Conservation (phyloP, 441 rosid genomes). For the Adansonia madagascariensis region DNA sequence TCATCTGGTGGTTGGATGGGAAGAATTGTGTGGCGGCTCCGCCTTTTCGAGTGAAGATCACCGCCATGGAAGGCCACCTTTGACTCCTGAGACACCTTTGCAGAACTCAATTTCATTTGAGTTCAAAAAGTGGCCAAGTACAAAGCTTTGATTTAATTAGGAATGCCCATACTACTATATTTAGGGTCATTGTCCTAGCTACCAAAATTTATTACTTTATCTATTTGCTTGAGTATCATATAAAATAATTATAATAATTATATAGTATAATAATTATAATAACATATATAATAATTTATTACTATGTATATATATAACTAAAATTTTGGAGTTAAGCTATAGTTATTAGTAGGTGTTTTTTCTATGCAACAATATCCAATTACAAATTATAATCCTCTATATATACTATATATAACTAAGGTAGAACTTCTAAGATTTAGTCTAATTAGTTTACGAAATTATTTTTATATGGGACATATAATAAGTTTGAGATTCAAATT, state of each 20-base stretch:
- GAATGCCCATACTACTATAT: constrained; percentile 27
- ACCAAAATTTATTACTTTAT: constrained; percentile 5
- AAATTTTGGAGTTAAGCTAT: constrained; percentile 1
- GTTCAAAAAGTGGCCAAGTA: constrained; percentile 35
- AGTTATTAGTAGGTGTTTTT: background rate
- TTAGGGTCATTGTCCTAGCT: constrained; percentile 43
- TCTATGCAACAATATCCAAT: background rate
- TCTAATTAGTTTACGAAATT: no score
- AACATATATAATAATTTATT: background rate
- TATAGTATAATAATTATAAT: background rate
- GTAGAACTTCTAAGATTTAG: no score
- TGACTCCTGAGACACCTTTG: constrained; percentile 35
- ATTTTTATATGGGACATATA: no score
- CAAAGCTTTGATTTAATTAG: constrained; percentile 28
- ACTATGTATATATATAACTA: background rate
- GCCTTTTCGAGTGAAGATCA: constrained; percentile 35
- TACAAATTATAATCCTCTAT: background rate
- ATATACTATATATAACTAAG: no score
- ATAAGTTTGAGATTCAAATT: no score
- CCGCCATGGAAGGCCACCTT: constrained; percentile 44
- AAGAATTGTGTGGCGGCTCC: constrained; percentile 24
- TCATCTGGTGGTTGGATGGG: constrained; percentile 28
- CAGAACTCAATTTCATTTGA: constrained; percentile 35
- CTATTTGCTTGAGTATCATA: constrained; percentile 5
- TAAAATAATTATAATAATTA: background rate